Percentiles rank a stretch among this genome's conserved stretches.
Conservation (phyloP, 192 early-diverging fungal species). For the Backusella luteola region DNA sequence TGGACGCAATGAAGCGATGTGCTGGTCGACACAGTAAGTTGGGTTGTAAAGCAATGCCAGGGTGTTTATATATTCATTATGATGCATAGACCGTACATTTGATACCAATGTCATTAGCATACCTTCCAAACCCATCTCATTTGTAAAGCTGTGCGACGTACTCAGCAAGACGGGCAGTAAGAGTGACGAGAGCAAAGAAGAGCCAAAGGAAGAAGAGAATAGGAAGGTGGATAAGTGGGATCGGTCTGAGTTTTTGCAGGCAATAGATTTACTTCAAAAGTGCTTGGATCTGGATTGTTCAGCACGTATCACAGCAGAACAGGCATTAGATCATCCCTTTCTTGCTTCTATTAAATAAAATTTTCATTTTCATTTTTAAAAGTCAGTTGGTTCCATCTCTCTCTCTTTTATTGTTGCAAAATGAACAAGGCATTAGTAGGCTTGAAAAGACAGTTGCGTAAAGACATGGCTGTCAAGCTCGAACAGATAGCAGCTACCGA, state of each 20-base stretch:
- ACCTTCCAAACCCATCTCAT: slow-evolving; percentile 20
- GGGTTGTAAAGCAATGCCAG: background rate
- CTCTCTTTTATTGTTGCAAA: background rate
- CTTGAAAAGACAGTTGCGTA: slow-evolving; percentile 13
- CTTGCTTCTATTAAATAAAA: slow-evolving; percentile 23
- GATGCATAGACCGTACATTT: slow-evolving; percentile 51
- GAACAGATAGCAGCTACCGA: background rate
- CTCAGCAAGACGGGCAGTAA: background rate
- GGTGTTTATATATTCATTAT: background rate
- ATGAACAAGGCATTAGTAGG: background rate
- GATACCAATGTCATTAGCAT: slow-evolving; percentile 51
- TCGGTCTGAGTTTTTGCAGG: slow-evolving; percentile 44
- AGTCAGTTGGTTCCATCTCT: background rate
- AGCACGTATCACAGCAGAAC: slow-evolving; percentile 68
- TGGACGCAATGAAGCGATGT: slow-evolving; percentile 67
- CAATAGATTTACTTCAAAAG: slow-evolving; percentile 60
- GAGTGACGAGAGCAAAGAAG: background rate
- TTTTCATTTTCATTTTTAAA: background rate
- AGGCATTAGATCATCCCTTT: slow-evolving; percentile 81
- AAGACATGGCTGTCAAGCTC: slow-evolving; percentile 9
- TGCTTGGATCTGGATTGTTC: slow-evolving; percentile 58
- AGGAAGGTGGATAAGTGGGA: slow-evolving; percentile 24
- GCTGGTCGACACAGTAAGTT: slow-evolving; percentile 60
- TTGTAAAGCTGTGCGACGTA: slow-evolving; percentile 38
- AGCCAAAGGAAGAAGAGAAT: too few relatives aligned